These are phyloP conservation scores for Spiromastix sp. DNA, from an alignment of 2,329 filamentous ascomycete genomes.

Conservation along the genomic window DNA sequence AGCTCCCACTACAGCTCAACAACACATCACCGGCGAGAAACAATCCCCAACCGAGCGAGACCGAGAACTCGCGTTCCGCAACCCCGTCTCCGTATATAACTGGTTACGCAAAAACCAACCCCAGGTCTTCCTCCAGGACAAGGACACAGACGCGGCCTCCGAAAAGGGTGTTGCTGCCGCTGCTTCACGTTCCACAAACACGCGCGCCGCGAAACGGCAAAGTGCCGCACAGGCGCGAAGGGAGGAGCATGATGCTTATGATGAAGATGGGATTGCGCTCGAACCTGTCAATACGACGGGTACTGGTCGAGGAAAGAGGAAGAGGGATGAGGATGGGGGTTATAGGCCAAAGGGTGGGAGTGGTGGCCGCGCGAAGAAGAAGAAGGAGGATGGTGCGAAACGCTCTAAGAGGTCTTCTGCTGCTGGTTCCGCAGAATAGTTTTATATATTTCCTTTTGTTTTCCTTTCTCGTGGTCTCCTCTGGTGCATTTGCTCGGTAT, in stretches of 20 bases:
- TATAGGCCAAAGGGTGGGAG: slow-evolving; percentile 38
- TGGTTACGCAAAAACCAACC: slow-evolving; percentile 83
- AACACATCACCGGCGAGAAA: slow-evolving; percentile 34
- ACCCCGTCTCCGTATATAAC: slow-evolving; percentile 88
- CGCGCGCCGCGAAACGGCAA: slow-evolving; percentile 32
- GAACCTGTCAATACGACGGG: slow-evolving; percentile 25
- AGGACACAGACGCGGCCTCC: slow-evolving; percentile 43
- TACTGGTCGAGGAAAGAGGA: slow-evolving; percentile 31
- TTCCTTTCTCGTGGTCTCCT: slow-evolving; percentile 5
- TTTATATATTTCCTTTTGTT: background rate
- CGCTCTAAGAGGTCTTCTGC: slow-evolving; percentile 24
- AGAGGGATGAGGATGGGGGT: slow-evolving; percentile 37
- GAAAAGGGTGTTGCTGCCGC: too few relatives aligned
- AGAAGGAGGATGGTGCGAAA: slow-evolving; percentile 22
- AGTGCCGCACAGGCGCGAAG: slow-evolving; percentile 24
- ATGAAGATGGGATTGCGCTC: slow-evolving; percentile 32
- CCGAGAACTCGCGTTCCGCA: slow-evolving; percentile 52
- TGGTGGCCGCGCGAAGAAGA: slow-evolving; percentile 29
- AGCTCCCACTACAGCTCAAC: slow-evolving; percentile 42
- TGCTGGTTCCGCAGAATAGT: slow-evolving; percentile 11
- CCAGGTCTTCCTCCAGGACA: slow-evolving; percentile 73
- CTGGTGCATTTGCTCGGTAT: too few relatives aligned
- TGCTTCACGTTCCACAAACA: slow-evolving; percentile 27
- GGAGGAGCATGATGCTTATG: slow-evolving; percentile 32
- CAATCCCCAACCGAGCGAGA: slow-evolving; percentile 41